Evolutionary conservation across 352 stramenopile genomes (phyloP).

Genomic region (Pythium aquatile): DNA sequence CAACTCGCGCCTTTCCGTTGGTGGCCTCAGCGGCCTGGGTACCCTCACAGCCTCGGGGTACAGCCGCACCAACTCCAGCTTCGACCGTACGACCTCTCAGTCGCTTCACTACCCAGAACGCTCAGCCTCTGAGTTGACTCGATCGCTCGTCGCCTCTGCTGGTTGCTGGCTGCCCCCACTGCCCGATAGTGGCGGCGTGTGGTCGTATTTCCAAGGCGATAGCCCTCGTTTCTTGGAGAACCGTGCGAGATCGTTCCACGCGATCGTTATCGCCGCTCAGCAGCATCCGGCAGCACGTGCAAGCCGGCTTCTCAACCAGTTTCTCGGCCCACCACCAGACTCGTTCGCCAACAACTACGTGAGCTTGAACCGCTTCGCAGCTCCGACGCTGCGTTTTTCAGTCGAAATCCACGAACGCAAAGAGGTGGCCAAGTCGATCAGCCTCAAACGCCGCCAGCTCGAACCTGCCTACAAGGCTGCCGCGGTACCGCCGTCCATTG

Average conservation of each 20-base stretch:
- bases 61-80: constrained; percentile 2
- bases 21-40: not conserved
- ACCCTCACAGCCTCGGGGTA: not conserved
- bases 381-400: constrained; percentile 58
- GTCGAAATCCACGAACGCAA: constrained; percentile 77
- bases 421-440: constrained; percentile 67
- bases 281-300: constrained; percentile 38
- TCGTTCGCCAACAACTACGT: constrained; percentile 72
- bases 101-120: constrained; percentile 9
- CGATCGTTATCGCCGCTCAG: constrained; percentile 60
- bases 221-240: constrained; percentile 57
- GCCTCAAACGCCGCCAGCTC: constrained; percentile 32
- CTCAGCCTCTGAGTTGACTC: not conserved
- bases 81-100: not conserved
- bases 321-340: constrained; percentile 64
- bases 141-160: constrained; percentile 6
- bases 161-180: constrained; percentile 41
- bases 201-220: constrained; percentile 71
- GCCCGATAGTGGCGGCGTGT: constrained; percentile 67
- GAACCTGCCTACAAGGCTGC: not conserved
- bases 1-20: not conserved
- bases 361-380: constrained; percentile 74
- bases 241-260: constrained; percentile 64
- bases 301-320: constrained; percentile 67
- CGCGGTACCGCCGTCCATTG: constrained; percentile 4